Base-by-base conservation (phyloP, 225 moss, liverwort and hornwort species). In the Polytrichum formosum region DNA sequence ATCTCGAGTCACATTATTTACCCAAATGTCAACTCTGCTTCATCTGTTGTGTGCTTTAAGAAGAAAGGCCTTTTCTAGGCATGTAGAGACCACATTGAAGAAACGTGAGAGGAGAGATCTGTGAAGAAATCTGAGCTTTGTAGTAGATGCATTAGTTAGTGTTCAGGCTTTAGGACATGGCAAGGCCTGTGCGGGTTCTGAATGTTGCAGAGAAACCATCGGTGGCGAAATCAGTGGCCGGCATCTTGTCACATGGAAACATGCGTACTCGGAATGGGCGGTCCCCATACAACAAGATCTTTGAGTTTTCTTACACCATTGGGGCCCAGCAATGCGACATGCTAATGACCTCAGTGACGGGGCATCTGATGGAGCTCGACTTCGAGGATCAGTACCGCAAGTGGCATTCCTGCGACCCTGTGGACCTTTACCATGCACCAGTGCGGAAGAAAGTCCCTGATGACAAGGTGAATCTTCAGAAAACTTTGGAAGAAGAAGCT, bases 131-230 rank as follows among this genome's bases (percentile, higher is more conserved):
- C 46, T 46, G 46, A 16, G 46, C 46, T 13, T 46, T 46, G 46
- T 46, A 46, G 46, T 46, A 46, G 46, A 46, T 7, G 16, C 46
- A 46, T 46, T 46, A 46, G 46, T 46, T 46, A 13, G 4, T 13
- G 46, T 1, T 46, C 16, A 35, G 9, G 46, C 13, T 46, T 16
- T 56, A 68, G 67, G 65, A 61, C 18, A 84, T 88, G 88, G 71
- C 84, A 22, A 82, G 84, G 67, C 80, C 88, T 65, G 71, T 85
- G 7, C 88, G 96, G 66, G 97, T 98, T 63, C 81, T 98, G 56
- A 98, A 98, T 61, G 97, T 98, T 59, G 97, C 94, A 28, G 97
- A 98, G 77, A 98, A 98, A 84, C 97, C 97, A 5, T 98, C 97
- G 0, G 97, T 98, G 66, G 94, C 94, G 30, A 98, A 94, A 78